Percentiles rank a stretch among this genome's conserved stretches.
These are phyloP conservation scores for Lactarius pseudohatsudake DNA, from an alignment of 768 basidiomycete genomes.

Conservation along the genomic window DNA sequence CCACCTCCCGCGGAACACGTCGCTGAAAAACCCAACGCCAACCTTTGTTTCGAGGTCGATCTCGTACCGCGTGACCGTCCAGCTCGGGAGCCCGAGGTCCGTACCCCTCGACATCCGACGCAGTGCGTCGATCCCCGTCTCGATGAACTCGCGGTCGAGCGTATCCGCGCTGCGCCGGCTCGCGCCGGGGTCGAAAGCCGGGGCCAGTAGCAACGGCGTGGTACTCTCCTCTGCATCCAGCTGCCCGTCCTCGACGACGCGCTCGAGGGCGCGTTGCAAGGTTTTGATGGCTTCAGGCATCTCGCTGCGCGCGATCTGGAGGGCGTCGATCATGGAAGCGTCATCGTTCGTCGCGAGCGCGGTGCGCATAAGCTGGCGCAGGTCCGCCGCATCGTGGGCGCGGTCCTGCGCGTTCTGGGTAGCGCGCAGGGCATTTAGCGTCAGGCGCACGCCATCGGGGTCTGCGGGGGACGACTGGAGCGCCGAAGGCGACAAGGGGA, in stretches of 20 bases:
- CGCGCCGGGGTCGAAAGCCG: neutral
- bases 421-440: constrained; percentile 33
- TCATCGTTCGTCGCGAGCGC: constrained; percentile 62
- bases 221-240: constrained; percentile 29
- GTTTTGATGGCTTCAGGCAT: constrained; percentile 83
- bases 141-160: constrained; percentile 68
- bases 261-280: constrained; percentile 65
- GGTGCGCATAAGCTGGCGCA: constrained; percentile 56
- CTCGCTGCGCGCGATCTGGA: constrained; percentile 63
- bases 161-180: constrained; percentile 40
- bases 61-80: constrained; percentile 84
- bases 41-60: constrained; percentile 69
- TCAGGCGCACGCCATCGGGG: constrained; percentile 13
- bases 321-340: constrained; percentile 57
- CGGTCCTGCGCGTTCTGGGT: constrained; percentile 50
- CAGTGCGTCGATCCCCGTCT: constrained; percentile 70
- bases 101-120: constrained; percentile 51
- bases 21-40: constrained; percentile 72
- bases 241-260: constrained; percentile 40
- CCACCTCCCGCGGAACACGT: constrained; percentile 80
- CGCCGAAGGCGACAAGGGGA: constrained; percentile 1
- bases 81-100: constrained; percentile 50
- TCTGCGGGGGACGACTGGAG: constrained; percentile 29
- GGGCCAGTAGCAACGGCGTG: neutral
- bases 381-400: constrained; percentile 52